Conservation (phyloP, 2,329 filamentous ascomycete genomes). For the Lachnellula hyalina region DNA sequence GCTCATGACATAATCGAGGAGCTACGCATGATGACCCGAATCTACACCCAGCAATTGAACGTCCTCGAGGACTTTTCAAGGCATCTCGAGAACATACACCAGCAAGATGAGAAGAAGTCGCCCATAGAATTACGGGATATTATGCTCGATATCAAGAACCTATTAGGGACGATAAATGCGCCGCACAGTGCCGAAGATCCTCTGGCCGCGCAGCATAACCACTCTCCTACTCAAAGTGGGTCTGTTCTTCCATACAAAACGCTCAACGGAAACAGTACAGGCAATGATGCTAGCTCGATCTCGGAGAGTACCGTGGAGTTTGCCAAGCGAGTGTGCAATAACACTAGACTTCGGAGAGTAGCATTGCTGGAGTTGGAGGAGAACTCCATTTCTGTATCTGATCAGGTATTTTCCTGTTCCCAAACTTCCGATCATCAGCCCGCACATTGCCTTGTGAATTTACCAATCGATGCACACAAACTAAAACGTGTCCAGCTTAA, state of each 20-base stretch:
- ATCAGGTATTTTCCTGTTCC: conserved; percentile 1
- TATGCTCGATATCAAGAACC: conserved; percentile 1
- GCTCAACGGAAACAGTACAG: neutral
- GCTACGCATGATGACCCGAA: conserved; percentile 39
- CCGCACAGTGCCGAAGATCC: neutral
- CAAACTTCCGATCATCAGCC: neutral
- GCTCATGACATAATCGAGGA: conserved; percentile 43
- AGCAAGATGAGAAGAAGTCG: neutral
- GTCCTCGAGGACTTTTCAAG: conserved; percentile 5
- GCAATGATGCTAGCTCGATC: neutral
- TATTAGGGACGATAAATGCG: neutral
- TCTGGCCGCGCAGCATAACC: neutral
- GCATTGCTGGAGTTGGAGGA: conserved; percentile 4
- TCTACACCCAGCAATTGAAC: conserved; percentile 29
- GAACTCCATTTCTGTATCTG: neutral
- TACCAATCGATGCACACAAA: neutral
- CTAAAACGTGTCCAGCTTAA: conserved; percentile 2
- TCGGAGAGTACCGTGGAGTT: neutral
- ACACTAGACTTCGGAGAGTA: neutral
- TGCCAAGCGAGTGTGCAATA: neutral
- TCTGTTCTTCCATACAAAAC: neutral
- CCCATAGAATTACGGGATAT: neutral
- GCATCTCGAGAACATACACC: neutral
- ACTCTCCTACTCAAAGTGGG: neutral
- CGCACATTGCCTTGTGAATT: neutral